Base-by-base conservation (phyloP, 495 filamentous ascomycete species). In the Xylaria longipes region DNA sequence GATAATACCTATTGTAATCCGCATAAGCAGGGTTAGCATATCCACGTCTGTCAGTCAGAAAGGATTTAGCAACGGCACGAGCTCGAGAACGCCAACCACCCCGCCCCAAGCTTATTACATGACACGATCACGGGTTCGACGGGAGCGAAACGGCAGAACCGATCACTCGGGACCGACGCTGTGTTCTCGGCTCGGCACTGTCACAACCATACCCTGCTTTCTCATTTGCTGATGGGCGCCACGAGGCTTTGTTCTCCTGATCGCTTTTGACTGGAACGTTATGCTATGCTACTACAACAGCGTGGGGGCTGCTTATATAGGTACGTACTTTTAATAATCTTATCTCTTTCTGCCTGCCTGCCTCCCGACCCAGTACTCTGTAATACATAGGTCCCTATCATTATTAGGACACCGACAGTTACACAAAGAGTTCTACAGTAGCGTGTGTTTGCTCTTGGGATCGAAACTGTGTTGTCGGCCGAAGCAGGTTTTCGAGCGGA, bases 61-160 rank as follows among this genome's bases (percentile, higher is more conserved):
- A 33, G 27, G 17, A 2, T 17, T 25, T 9, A 22, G 60, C 60
- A 61, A 48, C 39, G 27, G 61, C 12, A 31, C 15, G 43, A 41
- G 20, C 22, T 27, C 12, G 25, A 64, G 5, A 33, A 20, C 61
- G 8, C 41, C 1, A 64, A 41, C 12, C 57, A 31, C 61, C 41
- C 11, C 14, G 27, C 27, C 52, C 27, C 27, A 31, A 56, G 14
- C 52, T 31, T 56, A 56, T 25, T 14, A 27, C 25, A 11, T 52
- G 48, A 52, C 48, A 14, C 8, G 17, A 29, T 54, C 50, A 14
- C 31, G 57, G 9, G 33, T 22, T n/a, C 31, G n/a, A 46, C 31
- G 66, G 66, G 50, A 31, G 46, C 17, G 52, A 58, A 60, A 68
- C 52, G 66, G 66, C 52, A 45, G 66, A 68, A 35, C 66, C 66